phyloP scores from a whole-genome alignment of 495 filamentous ascomycete genomes.

The Penicillium paxilli region DNA sequence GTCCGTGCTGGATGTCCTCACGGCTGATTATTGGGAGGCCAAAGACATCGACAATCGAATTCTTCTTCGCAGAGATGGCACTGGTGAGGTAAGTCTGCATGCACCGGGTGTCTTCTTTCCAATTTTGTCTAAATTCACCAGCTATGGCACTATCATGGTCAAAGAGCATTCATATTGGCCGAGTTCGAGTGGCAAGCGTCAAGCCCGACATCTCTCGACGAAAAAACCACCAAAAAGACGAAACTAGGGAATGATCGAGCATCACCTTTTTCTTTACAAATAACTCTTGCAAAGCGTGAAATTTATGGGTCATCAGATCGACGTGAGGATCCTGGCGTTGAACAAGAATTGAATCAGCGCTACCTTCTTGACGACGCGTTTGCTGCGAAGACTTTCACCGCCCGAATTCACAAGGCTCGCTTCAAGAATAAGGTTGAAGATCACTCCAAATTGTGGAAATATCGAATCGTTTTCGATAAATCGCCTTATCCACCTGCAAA shows the following conservation, averaged over 20 bases:
- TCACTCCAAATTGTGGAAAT: background rate
- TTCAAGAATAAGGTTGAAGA: background rate
- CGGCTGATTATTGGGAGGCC: background rate
- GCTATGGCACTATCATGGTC: background rate
- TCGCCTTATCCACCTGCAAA: background rate
- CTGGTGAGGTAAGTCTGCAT: background rate
- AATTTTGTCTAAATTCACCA: background rate
- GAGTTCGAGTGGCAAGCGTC: background rate
- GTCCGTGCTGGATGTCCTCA: background rate
- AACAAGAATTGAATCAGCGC: background rate
- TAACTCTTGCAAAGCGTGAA: too few species aligned
- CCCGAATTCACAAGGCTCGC: background rate
- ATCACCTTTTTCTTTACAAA: too few species aligned
- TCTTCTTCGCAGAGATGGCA: background rate
- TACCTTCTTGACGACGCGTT: background rate
- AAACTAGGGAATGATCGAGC: too few species aligned
- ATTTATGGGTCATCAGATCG: too few species aligned
- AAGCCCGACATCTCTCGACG: background rate
- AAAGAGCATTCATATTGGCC: background rate
- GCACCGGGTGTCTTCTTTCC: background rate
- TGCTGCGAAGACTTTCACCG: background rate
- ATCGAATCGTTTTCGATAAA: background rate
- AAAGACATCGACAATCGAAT: background rate
- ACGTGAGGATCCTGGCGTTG: too few species aligned
- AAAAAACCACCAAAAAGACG: background rate